phyloP scores from a whole-genome alignment of 371 early-diverging fungal genomes.

The Mortierella sp. region DNA sequence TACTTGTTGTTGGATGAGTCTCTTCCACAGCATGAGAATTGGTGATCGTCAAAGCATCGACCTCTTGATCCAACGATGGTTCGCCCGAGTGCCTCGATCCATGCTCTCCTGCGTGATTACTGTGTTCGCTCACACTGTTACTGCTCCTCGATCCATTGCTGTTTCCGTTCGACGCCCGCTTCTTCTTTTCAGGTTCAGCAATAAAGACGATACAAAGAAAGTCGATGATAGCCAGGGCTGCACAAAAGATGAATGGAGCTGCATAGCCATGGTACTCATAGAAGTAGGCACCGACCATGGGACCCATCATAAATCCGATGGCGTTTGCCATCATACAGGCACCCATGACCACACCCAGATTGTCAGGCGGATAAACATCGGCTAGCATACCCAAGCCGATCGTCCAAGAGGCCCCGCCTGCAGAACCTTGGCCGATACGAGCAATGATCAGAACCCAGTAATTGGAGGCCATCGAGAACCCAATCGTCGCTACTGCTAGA shows the following conservation, averaged over 20 bases:
- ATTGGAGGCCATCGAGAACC: conserved; percentile 74
- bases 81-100: neutral
- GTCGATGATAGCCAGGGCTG: conserved; percentile 72
- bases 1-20: conserved; percentile 14
- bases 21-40: neutral
- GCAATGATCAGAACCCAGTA: conserved; percentile 79
- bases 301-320: conserved; percentile 79
- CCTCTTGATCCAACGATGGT: conserved; percentile 21
- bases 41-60: conserved; percentile 17
- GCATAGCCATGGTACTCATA: conserved; percentile 73
- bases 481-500: conserved; percentile 70
- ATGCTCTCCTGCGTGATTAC: conserved; percentile 36
- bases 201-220: conserved; percentile 73
- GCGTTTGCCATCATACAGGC: conserved; percentile 77
- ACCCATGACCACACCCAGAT: conserved; percentile 83
- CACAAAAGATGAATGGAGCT: conserved; percentile 82
- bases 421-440: conserved; percentile 81
- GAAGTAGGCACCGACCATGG: conserved; percentile 80
- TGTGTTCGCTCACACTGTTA: conserved; percentile 27
- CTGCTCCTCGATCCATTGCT: conserved; percentile 14
- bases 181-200: conserved; percentile 61
- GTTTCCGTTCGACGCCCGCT: conserved; percentile 15
- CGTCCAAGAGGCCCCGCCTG: conserved; percentile 86
- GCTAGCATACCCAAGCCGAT: conserved; percentile 82
- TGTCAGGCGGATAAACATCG: conserved; percentile 77